phyloP scores from a whole-genome alignment of 2,329 filamentous ascomycete species.

The Claviceps sp. region DNA sequence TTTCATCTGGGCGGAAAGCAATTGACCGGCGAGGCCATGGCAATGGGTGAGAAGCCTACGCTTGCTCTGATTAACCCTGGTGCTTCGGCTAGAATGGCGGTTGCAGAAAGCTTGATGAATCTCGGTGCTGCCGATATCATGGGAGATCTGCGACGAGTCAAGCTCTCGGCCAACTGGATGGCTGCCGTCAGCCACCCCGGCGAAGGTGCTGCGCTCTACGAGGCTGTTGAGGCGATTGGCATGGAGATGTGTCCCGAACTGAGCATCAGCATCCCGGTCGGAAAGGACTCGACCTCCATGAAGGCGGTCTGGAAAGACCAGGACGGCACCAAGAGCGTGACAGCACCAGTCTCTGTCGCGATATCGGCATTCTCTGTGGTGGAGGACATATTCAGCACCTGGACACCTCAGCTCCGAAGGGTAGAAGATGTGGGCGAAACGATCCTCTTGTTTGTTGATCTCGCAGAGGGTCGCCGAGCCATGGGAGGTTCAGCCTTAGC shows the following conservation, averaged over 20 bases:
- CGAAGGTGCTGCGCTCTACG: constrained; percentile 83
- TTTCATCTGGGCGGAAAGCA: constrained; percentile 53
- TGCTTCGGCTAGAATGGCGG: constrained; percentile 90
- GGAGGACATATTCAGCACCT: constrained; percentile 69
- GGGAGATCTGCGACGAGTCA: constrained; percentile 63
- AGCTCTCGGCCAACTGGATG: constrained; percentile 98
- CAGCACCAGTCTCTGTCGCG: constrained; percentile 78
- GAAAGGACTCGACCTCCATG: constrained; percentile 98
- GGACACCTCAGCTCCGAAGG: constrained; percentile 80
- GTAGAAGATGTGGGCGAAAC: constrained; percentile 82
- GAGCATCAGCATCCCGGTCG: constrained; percentile 88
- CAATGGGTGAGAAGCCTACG: constrained; percentile 85
- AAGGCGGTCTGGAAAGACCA: constrained; percentile 87
- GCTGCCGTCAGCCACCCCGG: constrained; percentile 87
- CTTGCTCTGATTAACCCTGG: constrained; percentile 80
- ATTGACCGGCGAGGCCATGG: constrained; percentile 86
- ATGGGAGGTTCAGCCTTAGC: constrained; percentile 85
- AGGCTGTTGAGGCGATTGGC: constrained; percentile 85
- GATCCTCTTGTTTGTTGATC: constrained; percentile 78
- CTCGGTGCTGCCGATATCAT: constrained; percentile 63
- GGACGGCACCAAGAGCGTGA: constrained; percentile 66
- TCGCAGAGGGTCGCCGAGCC: constrained; percentile 66
- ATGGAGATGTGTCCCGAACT: constrained; percentile 83
- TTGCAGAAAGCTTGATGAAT: constrained; percentile 88
- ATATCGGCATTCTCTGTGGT: constrained; percentile 86